Base-by-base conservation (phyloP, 129 eudicot species). In the Chrysanthemum lavandulifolium region DNA sequence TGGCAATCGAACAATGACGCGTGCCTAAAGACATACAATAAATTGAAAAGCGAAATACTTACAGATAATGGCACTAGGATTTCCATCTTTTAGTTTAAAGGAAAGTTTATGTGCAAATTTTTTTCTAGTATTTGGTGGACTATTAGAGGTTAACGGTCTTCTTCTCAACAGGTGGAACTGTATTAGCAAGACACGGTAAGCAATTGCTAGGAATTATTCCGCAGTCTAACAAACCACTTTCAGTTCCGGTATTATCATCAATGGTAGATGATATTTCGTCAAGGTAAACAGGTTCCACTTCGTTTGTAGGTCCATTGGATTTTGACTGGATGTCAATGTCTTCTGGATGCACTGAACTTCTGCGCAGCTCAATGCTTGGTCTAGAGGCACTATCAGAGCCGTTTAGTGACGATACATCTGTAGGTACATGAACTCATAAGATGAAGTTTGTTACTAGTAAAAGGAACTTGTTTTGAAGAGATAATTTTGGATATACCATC, bases 81-180 rank as follows among this genome's bases (percentile, higher is more conserved):
- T 83, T 45, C 90, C 97, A 36, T 93, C 98, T 71, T 72, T 93
- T 85, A 89, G 86, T 43, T 87, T 93, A 72, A 90, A 93, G 25
- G 96, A 76, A 77, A 85, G 83, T 79, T 81, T 87, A 57, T 72
- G 67, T 27, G 90, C 80, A 51, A 87, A 84, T 59, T 86, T 93
- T 75, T 87, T 93, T 82, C 85, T 87, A 62, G 82, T 62, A 82
- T 69, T 81, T 59, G 88, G 83, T 62, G 96, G 88, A 72, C 87
- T 89, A 61, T 8, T 40, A 6, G 87, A 86, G 82, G 84, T 79
- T 45, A 79, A 54, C 16, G 92, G 87, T 58, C 82, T 82, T 71
- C 89, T 78, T 93, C 66, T 87, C 98, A 49, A 78, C 78, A 10
- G 89, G 53, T 27, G 87, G 81, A 50, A 80, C 90, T n/a, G 95